phyloP scores from a whole-genome alignment of 805 yeast genomes.

The Saccharomycopsis oosterbeekiorum region DNA sequence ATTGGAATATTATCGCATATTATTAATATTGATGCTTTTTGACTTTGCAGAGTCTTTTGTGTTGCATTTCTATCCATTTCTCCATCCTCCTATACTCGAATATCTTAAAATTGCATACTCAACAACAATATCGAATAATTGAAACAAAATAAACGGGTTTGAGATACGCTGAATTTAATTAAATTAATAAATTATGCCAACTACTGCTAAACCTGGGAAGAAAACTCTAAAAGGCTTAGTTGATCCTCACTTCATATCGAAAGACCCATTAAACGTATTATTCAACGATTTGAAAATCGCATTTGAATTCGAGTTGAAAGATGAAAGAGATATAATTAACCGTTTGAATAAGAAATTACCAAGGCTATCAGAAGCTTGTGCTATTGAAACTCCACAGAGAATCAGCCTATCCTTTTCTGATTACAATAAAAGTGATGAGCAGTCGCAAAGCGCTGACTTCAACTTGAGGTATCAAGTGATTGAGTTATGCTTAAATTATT shows the following conservation, averaged over 20 bases:
- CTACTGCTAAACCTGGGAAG: neutral
- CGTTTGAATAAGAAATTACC: neutral
- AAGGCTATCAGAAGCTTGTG: neutral
- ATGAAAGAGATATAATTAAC: neutral
- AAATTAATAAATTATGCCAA: neutral
- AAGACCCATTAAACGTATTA: conserved; percentile 26
- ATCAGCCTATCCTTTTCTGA: neutral
- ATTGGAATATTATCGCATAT: no score
- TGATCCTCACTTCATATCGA: conserved; percentile 22
- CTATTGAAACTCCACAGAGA: neutral
- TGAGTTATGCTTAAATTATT: conserved; percentile 27
- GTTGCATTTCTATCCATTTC: no score
- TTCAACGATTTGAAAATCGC: conserved; percentile 24
- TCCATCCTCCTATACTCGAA: no score
- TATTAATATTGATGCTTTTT: no score
- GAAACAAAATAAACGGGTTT: no score
- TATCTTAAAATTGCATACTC: no score
- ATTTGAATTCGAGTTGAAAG: neutral
- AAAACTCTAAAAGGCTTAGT: conserved; percentile 16
- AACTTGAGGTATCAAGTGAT: conserved; percentile 25
- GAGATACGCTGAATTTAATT: neutral
- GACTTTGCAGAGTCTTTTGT: no score
- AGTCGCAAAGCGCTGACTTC: neutral
- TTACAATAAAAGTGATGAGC: neutral
- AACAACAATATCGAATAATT: no score